Conservation (phyloP, 1,284 basidiomycete species). For the Apiotrichum domesticum region DNA sequence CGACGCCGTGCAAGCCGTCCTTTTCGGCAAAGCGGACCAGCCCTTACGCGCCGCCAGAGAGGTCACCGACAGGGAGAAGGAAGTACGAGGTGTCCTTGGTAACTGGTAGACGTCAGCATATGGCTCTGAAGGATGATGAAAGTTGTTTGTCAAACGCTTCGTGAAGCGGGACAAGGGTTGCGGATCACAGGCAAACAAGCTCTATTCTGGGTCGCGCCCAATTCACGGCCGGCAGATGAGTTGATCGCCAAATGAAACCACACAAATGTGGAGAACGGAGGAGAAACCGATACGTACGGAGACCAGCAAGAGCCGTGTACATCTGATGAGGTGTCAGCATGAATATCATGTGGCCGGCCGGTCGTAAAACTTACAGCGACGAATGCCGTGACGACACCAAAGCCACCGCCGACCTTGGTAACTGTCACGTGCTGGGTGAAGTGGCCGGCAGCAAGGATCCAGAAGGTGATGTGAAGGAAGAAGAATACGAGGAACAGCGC, state of each 20-base stretch:
- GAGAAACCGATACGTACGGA: conserved; percentile 23
- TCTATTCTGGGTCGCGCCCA: too few relatives aligned
- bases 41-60: conserved; percentile 11
- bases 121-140: too few relatives aligned
- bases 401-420: conserved; percentile 63
- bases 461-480: conserved; percentile 58
- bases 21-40: too few relatives aligned
- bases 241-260: too few relatives aligned
- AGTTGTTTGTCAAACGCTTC: too few relatives aligned
- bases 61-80: conserved; percentile 49
- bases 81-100: conserved; percentile 50
- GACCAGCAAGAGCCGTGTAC: conserved; percentile 51
- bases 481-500: conserved; percentile 54
- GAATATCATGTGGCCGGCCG: neutral
- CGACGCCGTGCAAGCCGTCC: too few relatives aligned
- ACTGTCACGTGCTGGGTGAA: conserved; percentile 29
- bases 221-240: too few relatives aligned
- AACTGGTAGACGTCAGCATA: conserved; percentile 5
- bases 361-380: too few relatives aligned
- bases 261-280: too few relatives aligned
- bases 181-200: too few relatives aligned
- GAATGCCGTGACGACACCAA: conserved; percentile 52
- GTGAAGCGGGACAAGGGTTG: too few relatives aligned
- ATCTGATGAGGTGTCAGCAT: conserved; percentile 16
- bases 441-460: conserved; percentile 44